These are phyloP conservation scores for Phanerochaete carnosa DNA, from an alignment of 768 basidiomycete genomes.

Conservation along the genomic window DNA sequence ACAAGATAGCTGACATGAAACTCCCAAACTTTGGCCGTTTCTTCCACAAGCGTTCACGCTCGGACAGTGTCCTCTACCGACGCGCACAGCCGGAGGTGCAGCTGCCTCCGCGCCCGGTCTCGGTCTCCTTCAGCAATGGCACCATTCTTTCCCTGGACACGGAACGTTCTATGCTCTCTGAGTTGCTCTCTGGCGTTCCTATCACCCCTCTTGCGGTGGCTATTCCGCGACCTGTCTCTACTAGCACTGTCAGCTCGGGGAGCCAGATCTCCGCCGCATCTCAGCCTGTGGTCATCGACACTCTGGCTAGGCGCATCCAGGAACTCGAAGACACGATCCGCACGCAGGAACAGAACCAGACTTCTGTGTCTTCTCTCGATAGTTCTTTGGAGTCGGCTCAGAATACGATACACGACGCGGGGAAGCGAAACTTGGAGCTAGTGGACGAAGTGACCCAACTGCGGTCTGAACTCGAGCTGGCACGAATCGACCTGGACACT, in stretches of 20 bases:
- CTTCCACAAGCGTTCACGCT: conserved; percentile 21
- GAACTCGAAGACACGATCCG: background rate
- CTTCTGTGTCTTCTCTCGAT: background rate
- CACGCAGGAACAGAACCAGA: background rate
- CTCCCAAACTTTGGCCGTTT: conserved; percentile 21
- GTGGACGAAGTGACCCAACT: background rate
- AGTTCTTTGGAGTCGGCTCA: background rate
- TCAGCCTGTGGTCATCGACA: conserved; percentile 6
- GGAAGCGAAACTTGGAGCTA: background rate
- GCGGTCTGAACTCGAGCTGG: background rate
- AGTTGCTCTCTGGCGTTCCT: background rate
- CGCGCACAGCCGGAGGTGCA: conserved; percentile 9
- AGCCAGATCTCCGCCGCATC: conserved; percentile 7
- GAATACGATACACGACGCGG: background rate
- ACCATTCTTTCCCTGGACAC: conserved; percentile 2
- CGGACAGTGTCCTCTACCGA: conserved; percentile 20
- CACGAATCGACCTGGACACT: background rate
- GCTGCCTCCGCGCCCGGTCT: conserved; percentile 12
- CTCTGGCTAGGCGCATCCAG: conserved; percentile 9
- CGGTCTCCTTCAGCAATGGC: conserved; percentile 11
- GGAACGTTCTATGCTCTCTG: background rate
- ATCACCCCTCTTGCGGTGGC: background rate
- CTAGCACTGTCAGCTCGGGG: background rate
- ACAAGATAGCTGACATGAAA: conserved; percentile 13
- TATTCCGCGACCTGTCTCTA: background rate